Evolutionary conservation across 1,284 basidiomycete genomes (phyloP), one percentile per base, ranked within the genome.

Genomic region (Moniliella sp.): DNA sequence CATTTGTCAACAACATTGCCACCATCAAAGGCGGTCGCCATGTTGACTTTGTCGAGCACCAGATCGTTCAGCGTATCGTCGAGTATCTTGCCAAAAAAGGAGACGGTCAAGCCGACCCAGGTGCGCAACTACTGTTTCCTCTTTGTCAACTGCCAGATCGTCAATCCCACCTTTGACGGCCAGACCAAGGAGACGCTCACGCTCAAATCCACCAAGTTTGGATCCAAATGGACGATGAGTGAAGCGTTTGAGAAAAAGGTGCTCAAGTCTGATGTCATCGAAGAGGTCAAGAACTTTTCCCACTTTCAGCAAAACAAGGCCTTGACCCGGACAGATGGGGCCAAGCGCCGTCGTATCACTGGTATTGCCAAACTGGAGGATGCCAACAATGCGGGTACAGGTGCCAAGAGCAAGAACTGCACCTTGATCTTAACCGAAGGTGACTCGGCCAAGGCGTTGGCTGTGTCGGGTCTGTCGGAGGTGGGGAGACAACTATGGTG

Each of bases 111-210:
- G 64, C 71, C 81, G 8, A 72, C 75, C 38, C 83, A 93, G 64
- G 76, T 97, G 65, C 88, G 82, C 67, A 86, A 79, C 57, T 86
- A 99, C 58, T 83, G 97, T 72, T 91, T 83, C 83, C 71, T 99
- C 39, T 99, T 97, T 57, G 78, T 99, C 60, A 97, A 97, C 55
- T 75, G 81, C 14, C 68, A 93, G 42, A 78, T 97, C 43, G 86
- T 93, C 65, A 99, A 99, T 59, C 88, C 91, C 5, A 82, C 86
- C 1, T 99, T 99, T 63, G 88, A 99, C 68, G 86, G 83, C 66
- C 91, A 99, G 64, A 97, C 91, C 29, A 99, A 99, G 66, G 91
- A 99, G 63, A 81, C 76, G 5, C 65, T 97, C 46, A 97, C 86
- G 1, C 66, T 97, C 29, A 76, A 78, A 15, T 67, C 75, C 25